Conservation (phyloP, 2,329 filamentous ascomycete species). For the Fusarium domesticum region DNA sequence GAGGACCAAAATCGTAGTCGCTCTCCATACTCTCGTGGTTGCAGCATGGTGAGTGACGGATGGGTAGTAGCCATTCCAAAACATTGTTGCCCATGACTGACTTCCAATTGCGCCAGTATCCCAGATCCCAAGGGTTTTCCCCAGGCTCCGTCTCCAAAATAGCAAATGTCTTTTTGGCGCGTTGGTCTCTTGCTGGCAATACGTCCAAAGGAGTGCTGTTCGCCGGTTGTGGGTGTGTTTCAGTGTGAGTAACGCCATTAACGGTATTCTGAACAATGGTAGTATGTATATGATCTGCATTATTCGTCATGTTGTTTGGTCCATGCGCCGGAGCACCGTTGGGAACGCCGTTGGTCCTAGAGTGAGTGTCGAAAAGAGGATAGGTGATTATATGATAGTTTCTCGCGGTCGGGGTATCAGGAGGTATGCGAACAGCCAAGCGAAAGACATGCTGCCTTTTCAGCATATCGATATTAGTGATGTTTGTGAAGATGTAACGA, state of each 20-base stretch:
- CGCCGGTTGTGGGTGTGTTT: neutral
- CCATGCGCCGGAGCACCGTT: conserved; percentile 4
- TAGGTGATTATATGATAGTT: conserved; percentile 56
- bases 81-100: conserved; percentile 72
- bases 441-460: conserved; percentile 61
- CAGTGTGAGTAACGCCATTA: conserved; percentile 1
- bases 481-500: conserved; percentile 68
- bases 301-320: neutral
- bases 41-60: conserved; percentile 71
- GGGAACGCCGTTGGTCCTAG: conserved; percentile 7
- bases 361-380: conserved; percentile 43
- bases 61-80: conserved; percentile 77
- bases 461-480: conserved; percentile 81
- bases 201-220: conserved; percentile 14
- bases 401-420: conserved; percentile 40
- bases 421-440: conserved; percentile 70
- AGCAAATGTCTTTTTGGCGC: conserved; percentile 67
- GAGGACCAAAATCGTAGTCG: conserved; percentile 65
- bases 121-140: conserved; percentile 84
- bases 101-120: conserved; percentile 66
- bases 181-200: conserved; percentile 38
- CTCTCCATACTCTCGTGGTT: conserved; percentile 63
- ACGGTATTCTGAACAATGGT: neutral
- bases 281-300: neutral
- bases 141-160: conserved; percentile 70